Evolutionary conservation across 208 protist genomes (phyloP).

Genomic region (Porcisia deanei): DNA sequence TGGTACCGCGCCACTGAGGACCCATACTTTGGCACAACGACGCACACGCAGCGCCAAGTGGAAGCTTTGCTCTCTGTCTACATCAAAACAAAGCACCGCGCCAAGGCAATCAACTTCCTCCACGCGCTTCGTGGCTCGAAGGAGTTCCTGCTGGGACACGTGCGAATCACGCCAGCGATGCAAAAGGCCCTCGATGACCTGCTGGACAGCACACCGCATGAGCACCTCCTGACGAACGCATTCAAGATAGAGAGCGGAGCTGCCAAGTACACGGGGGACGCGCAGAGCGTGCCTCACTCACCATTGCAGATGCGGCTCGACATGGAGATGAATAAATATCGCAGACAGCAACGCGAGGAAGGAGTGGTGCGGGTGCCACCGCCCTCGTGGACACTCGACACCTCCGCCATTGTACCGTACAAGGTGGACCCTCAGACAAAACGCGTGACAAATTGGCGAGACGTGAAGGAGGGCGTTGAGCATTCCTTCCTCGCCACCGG

Average conservation of each 20-base stretch:
- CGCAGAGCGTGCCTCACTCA: conserved; percentile 71
- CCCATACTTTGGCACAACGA: conserved; percentile 74
- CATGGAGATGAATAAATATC: conserved; percentile 79
- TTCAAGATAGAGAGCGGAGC: conserved; percentile 57
- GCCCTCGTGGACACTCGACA: conserved; percentile 69
- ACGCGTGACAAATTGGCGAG: conserved; percentile 84
- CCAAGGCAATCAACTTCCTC: conserved; percentile 86
- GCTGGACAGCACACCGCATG: conserved; percentile 82
- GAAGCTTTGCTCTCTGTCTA: conserved; percentile 80
- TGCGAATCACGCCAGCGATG: conserved; percentile 67
- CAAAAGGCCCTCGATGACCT: conserved; percentile 58
- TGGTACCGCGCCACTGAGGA: conserved; percentile 89
- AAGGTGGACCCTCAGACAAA: conserved; percentile 67
- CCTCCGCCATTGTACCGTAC: conserved; percentile 79
- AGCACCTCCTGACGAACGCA: conserved; percentile 85
- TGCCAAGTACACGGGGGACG: conserved; percentile 67
- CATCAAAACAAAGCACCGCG: conserved; percentile 73
- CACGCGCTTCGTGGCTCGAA: conserved; percentile 68
- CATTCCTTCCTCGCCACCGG: conserved; percentile 79
- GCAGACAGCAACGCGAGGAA: conserved; percentile 84
- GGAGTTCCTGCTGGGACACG: conserved; percentile 65
- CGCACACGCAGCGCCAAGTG: conserved; percentile 86
- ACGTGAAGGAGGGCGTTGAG: conserved; percentile 89
- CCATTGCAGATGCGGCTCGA: conserved; percentile 88
- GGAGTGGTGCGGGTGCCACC: conserved; percentile 89